These are phyloP conservation scores for Fraxinus anomala DNA, from an alignment of 257 asterid genomes.

Conservation along the genomic window DNA sequence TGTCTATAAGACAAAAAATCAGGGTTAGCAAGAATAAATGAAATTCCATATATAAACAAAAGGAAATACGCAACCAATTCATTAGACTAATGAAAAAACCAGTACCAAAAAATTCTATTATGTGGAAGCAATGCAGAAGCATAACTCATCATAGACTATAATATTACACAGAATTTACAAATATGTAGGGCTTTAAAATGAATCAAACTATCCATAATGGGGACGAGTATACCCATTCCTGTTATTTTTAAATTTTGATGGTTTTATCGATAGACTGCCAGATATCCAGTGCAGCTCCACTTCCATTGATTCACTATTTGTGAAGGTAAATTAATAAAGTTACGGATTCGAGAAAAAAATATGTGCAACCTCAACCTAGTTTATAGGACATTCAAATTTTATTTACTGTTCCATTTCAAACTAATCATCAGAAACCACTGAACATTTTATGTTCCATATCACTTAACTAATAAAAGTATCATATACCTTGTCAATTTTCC, in stretches of 20 bases:
- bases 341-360: slow-evolving; percentile 15
- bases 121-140: not conserved
- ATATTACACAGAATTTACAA: not conserved
- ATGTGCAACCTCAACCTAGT: slow-evolving; percentile 2
- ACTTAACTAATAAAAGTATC: not conserved
- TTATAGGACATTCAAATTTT: not conserved
- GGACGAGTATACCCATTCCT: not conserved
- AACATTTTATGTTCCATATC: not conserved
- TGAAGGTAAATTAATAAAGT: slow-evolving; percentile 2
- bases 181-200: not conserved
- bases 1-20: slow-evolving; percentile 53
- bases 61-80: not conserved
- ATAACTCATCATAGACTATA: not conserved
- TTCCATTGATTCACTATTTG: not conserved
- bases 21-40: slow-evolving; percentile 29
- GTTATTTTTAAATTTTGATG: slow-evolving; percentile 4
- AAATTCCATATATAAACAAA: slow-evolving; percentile 8
- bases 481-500: not conserved
- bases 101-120: not conserved
- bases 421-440: not conserved
- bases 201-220: not conserved
- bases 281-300: slow-evolving; percentile 4
- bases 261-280: slow-evolving; percentile 3
- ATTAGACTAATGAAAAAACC: not conserved
- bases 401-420: not conserved